Evolutionary conservation across 2,329 filamentous ascomycete species (phyloP).

Genomic region (Aspergillus hortae): DNA sequence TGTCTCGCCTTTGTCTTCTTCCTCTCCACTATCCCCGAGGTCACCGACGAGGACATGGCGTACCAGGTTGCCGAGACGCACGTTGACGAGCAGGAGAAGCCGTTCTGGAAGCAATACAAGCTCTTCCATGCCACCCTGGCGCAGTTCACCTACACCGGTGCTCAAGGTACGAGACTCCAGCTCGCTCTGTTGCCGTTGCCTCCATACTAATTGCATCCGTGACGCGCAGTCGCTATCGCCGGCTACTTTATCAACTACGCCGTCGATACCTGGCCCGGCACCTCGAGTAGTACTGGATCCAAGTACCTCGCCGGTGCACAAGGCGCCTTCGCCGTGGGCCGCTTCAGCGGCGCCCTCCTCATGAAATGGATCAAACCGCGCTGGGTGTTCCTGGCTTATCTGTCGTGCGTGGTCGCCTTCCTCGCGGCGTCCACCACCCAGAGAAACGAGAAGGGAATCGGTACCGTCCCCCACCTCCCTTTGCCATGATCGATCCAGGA

Average conservation of each 20-base stretch:
- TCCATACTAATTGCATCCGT: not conserved
- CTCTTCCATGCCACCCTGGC: constrained; percentile 73
- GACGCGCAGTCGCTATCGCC: constrained; percentile 41
- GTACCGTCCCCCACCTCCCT: constrained; percentile 12
- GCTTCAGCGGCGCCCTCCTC: constrained; percentile 64
- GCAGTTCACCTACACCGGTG: constrained; percentile 77
- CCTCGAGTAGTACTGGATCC: constrained; percentile 56
- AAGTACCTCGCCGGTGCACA: constrained; percentile 73
- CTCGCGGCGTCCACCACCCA: constrained; percentile 49
- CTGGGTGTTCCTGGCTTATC: constrained; percentile 66
- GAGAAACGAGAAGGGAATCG: constrained; percentile 46
- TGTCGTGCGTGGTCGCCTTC: constrained; percentile 61
- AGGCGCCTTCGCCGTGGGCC: constrained; percentile 67
- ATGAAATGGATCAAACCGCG: constrained; percentile 67
- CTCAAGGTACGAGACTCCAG: constrained; percentile 53
- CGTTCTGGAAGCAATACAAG: constrained; percentile 67
- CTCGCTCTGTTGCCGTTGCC: not conserved
- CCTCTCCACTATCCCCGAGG: constrained; percentile 65
- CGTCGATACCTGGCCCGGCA: constrained; percentile 55
- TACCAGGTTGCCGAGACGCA: constrained; percentile 57
- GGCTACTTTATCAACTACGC: constrained; percentile 72
- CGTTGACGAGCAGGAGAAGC: constrained; percentile 54
- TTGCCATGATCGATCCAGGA: not conserved
- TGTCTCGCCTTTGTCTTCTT: constrained; percentile 64
- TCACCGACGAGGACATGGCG: constrained; percentile 67